Conservation (phyloP, 495 filamentous ascomycete genomes). For the Neurospora sp. region DNA sequence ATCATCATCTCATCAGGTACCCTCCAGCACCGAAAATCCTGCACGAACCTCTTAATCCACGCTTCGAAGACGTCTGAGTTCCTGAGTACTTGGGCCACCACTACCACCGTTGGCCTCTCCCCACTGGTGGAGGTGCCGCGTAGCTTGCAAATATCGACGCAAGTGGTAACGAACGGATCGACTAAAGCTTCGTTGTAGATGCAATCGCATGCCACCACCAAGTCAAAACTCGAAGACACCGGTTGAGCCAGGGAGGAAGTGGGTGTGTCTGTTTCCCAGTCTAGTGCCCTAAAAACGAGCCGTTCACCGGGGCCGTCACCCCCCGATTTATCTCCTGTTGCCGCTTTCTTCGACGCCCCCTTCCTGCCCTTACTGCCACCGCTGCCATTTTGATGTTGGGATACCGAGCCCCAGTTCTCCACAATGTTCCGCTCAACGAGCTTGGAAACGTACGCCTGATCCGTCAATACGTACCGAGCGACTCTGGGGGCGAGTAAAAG, state of each 20-base stretch:
- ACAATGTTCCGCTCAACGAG: constrained; percentile 64
- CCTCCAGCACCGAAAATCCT: constrained; percentile 62
- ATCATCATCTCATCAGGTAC: constrained; percentile 49
- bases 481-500: constrained; percentile 53
- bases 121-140: constrained; percentile 16
- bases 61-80: constrained; percentile 73
- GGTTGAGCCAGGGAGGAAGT: constrained; percentile 27
- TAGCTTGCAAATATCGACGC: constrained; percentile 63
- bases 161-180: constrained; percentile 71
- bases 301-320: too few species aligned
- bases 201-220: constrained; percentile 74
- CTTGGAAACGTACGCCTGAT: constrained; percentile 75
- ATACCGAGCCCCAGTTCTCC: constrained; percentile 37
- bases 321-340: too few species aligned
- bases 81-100: constrained; percentile 80
- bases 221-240: constrained; percentile 37
- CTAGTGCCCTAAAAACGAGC: constrained; percentile 42
- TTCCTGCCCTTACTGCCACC: not conserved
- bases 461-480: constrained; percentile 64
- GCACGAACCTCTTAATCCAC: constrained; percentile 61
- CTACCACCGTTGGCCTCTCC: constrained; percentile 1
- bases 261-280: constrained; percentile 57
- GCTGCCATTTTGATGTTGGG: too few species aligned
- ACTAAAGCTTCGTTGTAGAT: constrained; percentile 85
- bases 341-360: constrained; percentile 5